Conservation (phyloP, 192 early-diverging fungal species). For the Coemansia sp. region DNA sequence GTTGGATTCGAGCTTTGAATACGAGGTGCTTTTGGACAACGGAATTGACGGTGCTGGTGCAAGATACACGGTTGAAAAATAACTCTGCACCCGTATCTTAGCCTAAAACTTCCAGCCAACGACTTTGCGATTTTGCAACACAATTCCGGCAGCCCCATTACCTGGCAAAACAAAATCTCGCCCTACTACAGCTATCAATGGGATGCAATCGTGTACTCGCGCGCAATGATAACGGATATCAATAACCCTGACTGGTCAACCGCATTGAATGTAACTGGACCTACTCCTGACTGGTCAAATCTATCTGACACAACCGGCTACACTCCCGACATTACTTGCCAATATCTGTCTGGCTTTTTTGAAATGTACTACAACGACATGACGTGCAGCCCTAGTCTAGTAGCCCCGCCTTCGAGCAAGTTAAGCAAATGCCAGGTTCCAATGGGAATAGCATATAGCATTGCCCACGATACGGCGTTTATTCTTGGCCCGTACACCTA, state of each 20-base stretch:
- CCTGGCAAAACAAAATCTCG: neutral
- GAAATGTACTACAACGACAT: neutral
- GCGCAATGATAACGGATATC: neutral
- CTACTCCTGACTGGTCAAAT: no score
- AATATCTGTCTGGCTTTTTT: neutral
- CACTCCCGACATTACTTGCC: neutral
- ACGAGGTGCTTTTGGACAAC: constrained; percentile 11
- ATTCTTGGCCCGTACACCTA: constrained; percentile 19
- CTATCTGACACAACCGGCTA: no score
- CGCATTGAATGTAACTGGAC: no score
- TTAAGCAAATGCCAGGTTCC: neutral
- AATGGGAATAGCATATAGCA: neutral
- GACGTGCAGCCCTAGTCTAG: neutral
- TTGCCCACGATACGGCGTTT: neutral
- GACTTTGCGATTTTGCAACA: constrained; percentile 18
- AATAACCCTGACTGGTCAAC: neutral
- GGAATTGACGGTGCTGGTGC: constrained; percentile 1
- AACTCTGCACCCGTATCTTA: constrained; percentile 5
- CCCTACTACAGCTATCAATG: neutral
- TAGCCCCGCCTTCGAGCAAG: neutral
- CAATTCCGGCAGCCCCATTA: constrained; percentile 2
- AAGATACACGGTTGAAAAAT: constrained; percentile 1
- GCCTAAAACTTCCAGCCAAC: constrained; percentile 1
- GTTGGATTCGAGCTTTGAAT: constrained; percentile 4
- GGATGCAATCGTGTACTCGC: neutral